Evolutionary conservation across 1,284 basidiomycete genomes (phyloP).

Genomic region (Ganoderma leucocontextum): DNA sequence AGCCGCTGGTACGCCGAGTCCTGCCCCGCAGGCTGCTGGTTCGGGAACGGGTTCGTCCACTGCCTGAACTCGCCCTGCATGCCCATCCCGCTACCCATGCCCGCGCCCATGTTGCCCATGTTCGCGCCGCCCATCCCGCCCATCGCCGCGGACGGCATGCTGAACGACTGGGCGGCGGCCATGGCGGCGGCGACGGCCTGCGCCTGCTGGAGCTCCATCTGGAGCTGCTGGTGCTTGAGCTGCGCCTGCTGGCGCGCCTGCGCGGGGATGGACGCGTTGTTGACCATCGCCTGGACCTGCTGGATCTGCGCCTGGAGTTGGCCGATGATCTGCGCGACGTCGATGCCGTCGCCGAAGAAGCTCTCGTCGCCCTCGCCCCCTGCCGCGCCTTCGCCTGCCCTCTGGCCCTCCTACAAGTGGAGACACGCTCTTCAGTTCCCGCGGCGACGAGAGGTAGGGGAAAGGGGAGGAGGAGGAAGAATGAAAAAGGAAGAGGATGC

Average conservation of each 20-base stretch:
- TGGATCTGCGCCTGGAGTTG: constrained; percentile 82
- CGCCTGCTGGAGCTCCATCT: constrained; percentile 79
- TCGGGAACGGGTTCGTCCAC: constrained; percentile 63
- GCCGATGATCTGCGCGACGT: constrained; percentile 75
- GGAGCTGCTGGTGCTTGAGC: constrained; percentile 78
- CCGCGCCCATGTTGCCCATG: constrained; percentile 20
- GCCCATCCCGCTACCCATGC: constrained; percentile 12
- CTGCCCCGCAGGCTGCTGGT: constrained; percentile 68
- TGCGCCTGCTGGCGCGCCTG: constrained; percentile 81
- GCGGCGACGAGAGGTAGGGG: not conserved
- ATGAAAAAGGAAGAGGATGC: not conserved
- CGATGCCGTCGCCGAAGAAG: constrained; percentile 63
- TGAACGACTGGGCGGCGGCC: constrained; percentile 42
- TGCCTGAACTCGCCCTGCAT: constrained; percentile 51
- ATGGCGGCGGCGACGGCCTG: constrained; percentile 71
- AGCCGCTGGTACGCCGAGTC: constrained; percentile 87
- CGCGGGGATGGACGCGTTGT: constrained; percentile 73
- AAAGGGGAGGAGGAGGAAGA: not conserved
- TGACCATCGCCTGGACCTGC: constrained; percentile 78
- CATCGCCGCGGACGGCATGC: constrained; percentile 50
- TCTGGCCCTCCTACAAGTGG: not conserved
- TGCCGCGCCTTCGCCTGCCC: constrained; percentile 18
- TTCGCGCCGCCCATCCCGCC: constrained; percentile 20
- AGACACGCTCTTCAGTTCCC: not conserved
- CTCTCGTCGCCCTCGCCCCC: constrained; percentile 54